These are phyloP conservation scores for Vigna unguiculata DNA, from an alignment of 306 rosid genomes.

Conservation along the genomic window DNA sequence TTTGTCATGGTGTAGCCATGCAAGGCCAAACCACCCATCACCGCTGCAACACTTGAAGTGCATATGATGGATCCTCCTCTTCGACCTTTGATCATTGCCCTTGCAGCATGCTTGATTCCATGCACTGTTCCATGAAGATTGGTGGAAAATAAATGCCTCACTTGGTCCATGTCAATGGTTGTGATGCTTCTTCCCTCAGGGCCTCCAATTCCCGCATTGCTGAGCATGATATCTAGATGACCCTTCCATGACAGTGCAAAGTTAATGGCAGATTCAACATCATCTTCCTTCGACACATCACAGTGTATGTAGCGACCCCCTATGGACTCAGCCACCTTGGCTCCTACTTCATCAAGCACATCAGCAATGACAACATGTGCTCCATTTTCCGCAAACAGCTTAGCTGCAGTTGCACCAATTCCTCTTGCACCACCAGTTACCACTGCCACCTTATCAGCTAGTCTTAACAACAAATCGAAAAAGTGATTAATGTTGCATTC, in stretches of 20 bases:
- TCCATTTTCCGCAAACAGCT: slow-evolving; percentile 68
- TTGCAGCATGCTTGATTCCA: slow-evolving; percentile 77
- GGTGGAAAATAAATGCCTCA: slow-evolving; percentile 49
- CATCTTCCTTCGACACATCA: slow-evolving; percentile 72
- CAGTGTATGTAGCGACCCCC: slow-evolving; percentile 78
- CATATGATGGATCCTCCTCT: slow-evolving; percentile 76
- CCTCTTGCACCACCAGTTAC: slow-evolving; percentile 92
- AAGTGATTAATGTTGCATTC: neutral
- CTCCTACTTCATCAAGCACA: slow-evolving; percentile 73
- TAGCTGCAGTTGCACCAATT: slow-evolving; percentile 86
- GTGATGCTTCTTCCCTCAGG: slow-evolving; percentile 71
- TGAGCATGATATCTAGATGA: slow-evolving; percentile 72
- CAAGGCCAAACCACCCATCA: slow-evolving; percentile 75
- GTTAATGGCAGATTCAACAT: slow-evolving; percentile 72
- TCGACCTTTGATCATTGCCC: slow-evolving; percentile 67
- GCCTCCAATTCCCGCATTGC: slow-evolving; percentile 79
- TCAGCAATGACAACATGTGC: slow-evolving; percentile 80
- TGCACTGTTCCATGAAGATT: slow-evolving; percentile 71
- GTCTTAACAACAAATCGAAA: slow-evolving; percentile 39
- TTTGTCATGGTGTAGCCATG: slow-evolving; percentile 77
- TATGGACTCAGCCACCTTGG: slow-evolving; percentile 54
- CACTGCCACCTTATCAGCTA: slow-evolving; percentile 68
- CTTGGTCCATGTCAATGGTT: slow-evolving; percentile 58
- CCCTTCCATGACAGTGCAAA: slow-evolving; percentile 76
- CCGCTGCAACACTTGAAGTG: slow-evolving; percentile 75